Evolutionary conservation across 1,284 basidiomycete genomes (phyloP).

Genomic region (Schizophyllum amplum): DNA sequence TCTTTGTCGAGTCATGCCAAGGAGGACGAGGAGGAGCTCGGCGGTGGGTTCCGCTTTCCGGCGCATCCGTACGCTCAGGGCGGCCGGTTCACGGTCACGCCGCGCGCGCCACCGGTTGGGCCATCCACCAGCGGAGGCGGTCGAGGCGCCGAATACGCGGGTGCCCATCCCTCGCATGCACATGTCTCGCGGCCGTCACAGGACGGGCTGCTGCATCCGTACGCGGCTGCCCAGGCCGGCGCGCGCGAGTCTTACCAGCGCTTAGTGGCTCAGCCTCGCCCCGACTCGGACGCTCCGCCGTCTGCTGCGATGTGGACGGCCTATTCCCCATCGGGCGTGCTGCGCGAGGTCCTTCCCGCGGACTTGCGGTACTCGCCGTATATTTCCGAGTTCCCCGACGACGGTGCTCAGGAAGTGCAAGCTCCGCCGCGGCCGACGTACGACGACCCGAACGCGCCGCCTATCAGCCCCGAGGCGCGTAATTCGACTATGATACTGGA

Average conservation of each 20-base stretch:
- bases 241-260: slow-evolving; percentile 20
- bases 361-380: slow-evolving; percentile 51
- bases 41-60: slow-evolving; percentile 22
- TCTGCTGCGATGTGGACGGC: slow-evolving; percentile 47
- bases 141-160: slow-evolving; percentile 35
- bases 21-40: slow-evolving; percentile 25
- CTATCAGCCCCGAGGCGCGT: slow-evolving; percentile 11
- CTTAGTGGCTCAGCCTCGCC: slow-evolving; percentile 16
- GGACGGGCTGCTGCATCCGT: slow-evolving; percentile 32
- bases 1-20: slow-evolving; percentile 15
- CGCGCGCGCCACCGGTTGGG: not conserved
- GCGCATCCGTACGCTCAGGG: slow-evolving; percentile 54
- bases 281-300: slow-evolving; percentile 31
- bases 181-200: slow-evolving; percentile 11
- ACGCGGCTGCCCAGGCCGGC: slow-evolving; percentile 33
- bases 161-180: slow-evolving; percentile 30
- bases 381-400: slow-evolving; percentile 17
- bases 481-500: slow-evolving; percentile 28
- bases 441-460: slow-evolving; percentile 9
- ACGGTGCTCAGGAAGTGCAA: not conserved
- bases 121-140: not conserved
- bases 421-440: not conserved
- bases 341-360: slow-evolving; percentile 42
- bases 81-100: slow-evolving; percentile 11
- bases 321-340: slow-evolving; percentile 31